These are phyloP conservation scores for Alopecurus myosuroides DNA, from an alignment of 176 grass and related monocot genomes.

Conservation along the genomic window DNA sequence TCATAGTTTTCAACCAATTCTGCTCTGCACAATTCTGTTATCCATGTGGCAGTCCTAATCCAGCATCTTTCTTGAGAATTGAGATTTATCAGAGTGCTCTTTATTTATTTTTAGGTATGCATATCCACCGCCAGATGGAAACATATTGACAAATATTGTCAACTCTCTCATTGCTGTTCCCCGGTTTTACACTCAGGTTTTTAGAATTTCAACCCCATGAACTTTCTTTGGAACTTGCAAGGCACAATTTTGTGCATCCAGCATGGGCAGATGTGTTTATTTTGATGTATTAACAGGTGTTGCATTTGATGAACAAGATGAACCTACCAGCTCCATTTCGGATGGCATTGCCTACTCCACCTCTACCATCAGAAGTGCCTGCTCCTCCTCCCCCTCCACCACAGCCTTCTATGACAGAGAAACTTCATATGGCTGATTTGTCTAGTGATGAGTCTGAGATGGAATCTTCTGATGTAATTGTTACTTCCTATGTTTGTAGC, in stretches of 20 bases:
- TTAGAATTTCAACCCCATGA: conserved; percentile 14
- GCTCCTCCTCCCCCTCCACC: conserved; percentile 46
- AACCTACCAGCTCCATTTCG: conserved; percentile 95
- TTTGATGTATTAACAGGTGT: conserved; percentile 48
- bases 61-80: background rate
- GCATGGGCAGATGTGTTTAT: background rate
- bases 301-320: conserved; percentile 99
- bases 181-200: conserved; percentile 87
- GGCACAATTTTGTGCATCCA: background rate
- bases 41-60: background rate
- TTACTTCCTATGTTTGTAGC: background rate
- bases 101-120: conserved; percentile 58
- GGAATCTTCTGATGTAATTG: conserved; percentile 85
- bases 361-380: conserved; percentile 53
- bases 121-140: conserved; percentile 89
- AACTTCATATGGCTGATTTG: conserved; percentile 42
- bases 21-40: background rate
- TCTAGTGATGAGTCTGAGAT: conserved; percentile 97
- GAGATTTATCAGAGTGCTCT: background rate
- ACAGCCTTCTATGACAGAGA: conserved; percentile 20
- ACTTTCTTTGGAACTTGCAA: background rate
- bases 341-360: conserved; percentile 91
- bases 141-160: conserved; percentile 92
- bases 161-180: conserved; percentile 89
- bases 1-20: background rate